Evolutionary conservation across 768 basidiomycete genomes (phyloP).

Genomic region (Termitomyces sp.): DNA sequence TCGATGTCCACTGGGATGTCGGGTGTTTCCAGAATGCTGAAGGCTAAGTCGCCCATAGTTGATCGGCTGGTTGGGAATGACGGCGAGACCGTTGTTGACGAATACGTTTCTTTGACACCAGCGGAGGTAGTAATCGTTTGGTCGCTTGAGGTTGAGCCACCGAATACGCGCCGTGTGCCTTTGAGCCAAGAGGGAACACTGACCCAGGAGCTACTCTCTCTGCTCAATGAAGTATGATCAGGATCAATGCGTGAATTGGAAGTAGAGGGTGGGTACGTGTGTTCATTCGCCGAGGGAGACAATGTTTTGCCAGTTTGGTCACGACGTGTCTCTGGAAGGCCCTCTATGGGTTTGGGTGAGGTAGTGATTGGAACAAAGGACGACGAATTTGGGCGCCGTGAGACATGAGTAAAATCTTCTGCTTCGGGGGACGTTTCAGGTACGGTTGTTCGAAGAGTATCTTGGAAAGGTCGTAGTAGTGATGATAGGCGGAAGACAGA

Average conservation of each 20-base stretch:
- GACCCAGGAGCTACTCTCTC: constrained; percentile 58
- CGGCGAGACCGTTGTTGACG: constrained; percentile 35
- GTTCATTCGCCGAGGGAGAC: constrained; percentile 36
- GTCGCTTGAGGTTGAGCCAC: constrained; percentile 27
- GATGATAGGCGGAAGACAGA: constrained; percentile 65
- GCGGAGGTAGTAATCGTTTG: constrained; percentile 28
- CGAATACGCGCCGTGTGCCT: constrained; percentile 42
- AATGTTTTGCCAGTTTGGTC: constrained; percentile 16
- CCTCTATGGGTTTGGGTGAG: constrained; percentile 31
- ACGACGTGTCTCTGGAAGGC: constrained; percentile 11
- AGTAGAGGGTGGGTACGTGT: constrained; percentile 82
- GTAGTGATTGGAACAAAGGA: constrained; percentile 63
- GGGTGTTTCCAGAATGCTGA: constrained; percentile 80
- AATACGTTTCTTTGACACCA: constrained; percentile 62
- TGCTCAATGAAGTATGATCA: constrained; percentile 48
- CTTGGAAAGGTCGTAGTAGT: constrained; percentile 65
- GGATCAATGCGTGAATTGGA: constrained; percentile 45
- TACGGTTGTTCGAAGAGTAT: constrained; percentile 18
- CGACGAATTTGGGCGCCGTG: constrained; percentile 49
- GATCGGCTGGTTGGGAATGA: constrained; percentile 33
- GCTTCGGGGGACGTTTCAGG: constrained; percentile 34
- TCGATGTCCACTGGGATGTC: constrained; percentile 61
- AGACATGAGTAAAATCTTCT: constrained; percentile 76
- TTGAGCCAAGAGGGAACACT: constrained; percentile 75
- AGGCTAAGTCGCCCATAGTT: constrained; percentile 60